A percentile compares a stretch with the other conserved stretches of the same genome.
Conservation (phyloP, 257 asterid species). For the Vinca minor region DNA sequence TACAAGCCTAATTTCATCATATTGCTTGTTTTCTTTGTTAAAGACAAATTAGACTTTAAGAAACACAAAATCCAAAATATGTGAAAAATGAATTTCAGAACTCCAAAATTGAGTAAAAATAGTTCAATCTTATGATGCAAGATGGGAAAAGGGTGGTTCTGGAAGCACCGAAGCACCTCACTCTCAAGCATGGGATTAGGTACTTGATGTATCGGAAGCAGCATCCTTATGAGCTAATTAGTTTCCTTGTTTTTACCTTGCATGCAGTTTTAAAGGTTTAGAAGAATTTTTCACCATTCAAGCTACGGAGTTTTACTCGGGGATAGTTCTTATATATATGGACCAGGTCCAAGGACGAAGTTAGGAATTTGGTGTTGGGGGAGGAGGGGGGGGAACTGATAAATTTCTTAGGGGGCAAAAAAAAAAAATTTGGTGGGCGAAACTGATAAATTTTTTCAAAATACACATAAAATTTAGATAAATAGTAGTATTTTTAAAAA, state of each 20-base stretch:
- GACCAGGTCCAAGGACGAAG: no score
- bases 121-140: background rate
- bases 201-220: background rate
- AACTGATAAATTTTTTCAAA: no score
- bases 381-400: no score
- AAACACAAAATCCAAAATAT: background rate
- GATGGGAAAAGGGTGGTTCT: background rate
- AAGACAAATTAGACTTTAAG: background rate
- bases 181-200: background rate
- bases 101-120: background rate
- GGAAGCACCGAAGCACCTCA: background rate
- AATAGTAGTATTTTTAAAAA: no score
- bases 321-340: no score
- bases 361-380: no score
- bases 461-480: no score
- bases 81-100: background rate
- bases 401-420: no score
- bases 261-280: slow-evolving; percentile 77
- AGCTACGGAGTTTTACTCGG: slow-evolving; percentile 82
- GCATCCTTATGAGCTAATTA: slow-evolving; percentile 3
- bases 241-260: background rate
- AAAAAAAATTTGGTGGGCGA: no score
- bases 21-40: background rate
- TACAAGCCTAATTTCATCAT: background rate
- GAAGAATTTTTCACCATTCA: slow-evolving; percentile 91